Evolutionary conservation across 495 filamentous ascomycete genomes (phyloP), one percentile per base, ranked within the genome.

Genomic region (Podospora conica): DNA sequence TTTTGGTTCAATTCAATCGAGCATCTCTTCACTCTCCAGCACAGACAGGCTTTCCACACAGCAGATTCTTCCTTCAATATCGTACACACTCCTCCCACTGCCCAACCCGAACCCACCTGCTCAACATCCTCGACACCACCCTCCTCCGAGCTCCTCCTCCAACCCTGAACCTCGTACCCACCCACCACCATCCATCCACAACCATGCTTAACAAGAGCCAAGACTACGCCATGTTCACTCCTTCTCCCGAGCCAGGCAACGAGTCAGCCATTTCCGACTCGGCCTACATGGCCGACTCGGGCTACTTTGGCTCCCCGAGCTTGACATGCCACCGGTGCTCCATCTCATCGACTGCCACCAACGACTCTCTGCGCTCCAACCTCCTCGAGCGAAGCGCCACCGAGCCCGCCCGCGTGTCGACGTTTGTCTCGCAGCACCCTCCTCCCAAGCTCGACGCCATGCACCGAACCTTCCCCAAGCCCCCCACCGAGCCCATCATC

Each of bases 401-500:
- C 72, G 5, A 20, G 7, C 64, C 61, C 66, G 11, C 57, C 3
- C 40, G 54, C 22, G 12, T 53, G 22, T 21, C 55, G 29, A 57
- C 61, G 15, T 48, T 59, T 55, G 12, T 58, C 9, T 31, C 68
- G 4, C 65, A 68, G 20, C 66, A 65, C 8, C 66, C 66, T 9
- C 53, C 69, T 3, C 53, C 62, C n/a, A 62, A 61, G 15, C 56
- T 66, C 24, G 75, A 77, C 48, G 28, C 66, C 24, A 56, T 77
- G 65, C 67, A 61, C 48, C 72, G 78, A 15, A 23, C 70, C 9
- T 82, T 75, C 62, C 66, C 70, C 11, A 70, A 76, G 68, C 80
- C 80, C 0, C 31, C 57, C 0, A 54, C 65, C 3, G 76, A 80
- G 58, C 60, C 77, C 20, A 74, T 72, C 55, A 66, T 83, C 48